A percentile compares a stretch with the other conserved stretches of the same genome.
Conservation (phyloP, 2,329 filamentous ascomycete genomes). For the Clarireedia homoeocarpa region DNA sequence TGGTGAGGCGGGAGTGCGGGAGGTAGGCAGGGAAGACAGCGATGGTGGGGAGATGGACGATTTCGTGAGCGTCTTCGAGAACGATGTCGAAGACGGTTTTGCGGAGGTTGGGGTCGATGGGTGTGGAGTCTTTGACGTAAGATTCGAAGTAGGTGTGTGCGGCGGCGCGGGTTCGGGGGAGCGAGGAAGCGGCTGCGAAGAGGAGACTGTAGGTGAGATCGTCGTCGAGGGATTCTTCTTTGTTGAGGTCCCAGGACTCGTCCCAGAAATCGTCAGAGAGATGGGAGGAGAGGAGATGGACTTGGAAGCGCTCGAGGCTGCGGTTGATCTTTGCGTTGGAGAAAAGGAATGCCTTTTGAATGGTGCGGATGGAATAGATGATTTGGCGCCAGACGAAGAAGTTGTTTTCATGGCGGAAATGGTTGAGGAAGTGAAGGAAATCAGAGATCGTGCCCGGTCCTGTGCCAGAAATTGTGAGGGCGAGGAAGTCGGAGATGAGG, state of each 20-base stretch:
- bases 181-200: background rate
- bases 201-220: background rate
- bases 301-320: constrained; percentile 7
- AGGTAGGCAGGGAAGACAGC: background rate
- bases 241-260: background rate
- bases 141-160: background rate
- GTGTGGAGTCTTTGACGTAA: background rate
- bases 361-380: background rate
- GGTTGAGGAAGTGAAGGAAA: constrained; percentile 11
- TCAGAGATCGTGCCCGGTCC: constrained; percentile 1
- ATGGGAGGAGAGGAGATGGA: background rate
- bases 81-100: constrained; percentile 7
- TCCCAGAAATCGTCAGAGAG: background rate
- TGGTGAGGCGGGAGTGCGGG: background rate
- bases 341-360: constrained; percentile 8
- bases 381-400: constrained; percentile 14
- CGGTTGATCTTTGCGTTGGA: constrained; percentile 3
- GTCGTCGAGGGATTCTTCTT: background rate
- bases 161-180: background rate
- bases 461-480: constrained; percentile 37
- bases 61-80: background rate
- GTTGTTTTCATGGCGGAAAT: constrained; percentile 11
- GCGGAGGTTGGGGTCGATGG: background rate
- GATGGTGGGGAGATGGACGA: background rate
- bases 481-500: constrained; percentile 61